A percentile compares a stretch with the other conserved stretches of the same genome.
These are phyloP conservation scores for Crucibulum parvulum DNA, from an alignment of 1,284 basidiomycete genomes.

Conservation along the genomic window DNA sequence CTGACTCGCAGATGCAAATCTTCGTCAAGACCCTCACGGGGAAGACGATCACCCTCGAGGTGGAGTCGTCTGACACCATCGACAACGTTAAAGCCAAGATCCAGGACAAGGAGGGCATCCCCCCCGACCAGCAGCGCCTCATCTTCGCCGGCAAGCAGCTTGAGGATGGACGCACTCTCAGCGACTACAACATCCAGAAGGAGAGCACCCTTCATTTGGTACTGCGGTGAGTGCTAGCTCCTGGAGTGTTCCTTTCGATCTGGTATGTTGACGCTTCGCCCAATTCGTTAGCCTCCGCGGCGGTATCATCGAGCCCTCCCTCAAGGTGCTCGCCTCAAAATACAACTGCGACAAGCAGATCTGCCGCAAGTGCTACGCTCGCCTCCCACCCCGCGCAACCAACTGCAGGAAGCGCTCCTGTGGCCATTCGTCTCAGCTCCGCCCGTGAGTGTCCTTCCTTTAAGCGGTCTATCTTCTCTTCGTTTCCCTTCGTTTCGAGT, in stretches of 20 bases:
- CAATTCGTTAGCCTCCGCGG: constrained; percentile 80
- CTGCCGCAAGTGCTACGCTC: constrained; percentile 99
- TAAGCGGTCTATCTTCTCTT: background rate
- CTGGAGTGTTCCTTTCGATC: background rate
- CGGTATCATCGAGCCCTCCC: constrained; percentile 98
- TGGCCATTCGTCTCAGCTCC: constrained; percentile 94
- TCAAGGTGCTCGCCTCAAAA: constrained; percentile 96
- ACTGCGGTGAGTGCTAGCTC: constrained; percentile 72
- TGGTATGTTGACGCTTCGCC: background rate
- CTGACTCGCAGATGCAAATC: constrained; percentile 76
- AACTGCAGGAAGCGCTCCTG: constrained; percentile 97
- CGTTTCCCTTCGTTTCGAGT: background rate
- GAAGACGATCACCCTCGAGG: constrained; percentile 99
- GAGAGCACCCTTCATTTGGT: constrained; percentile 98
- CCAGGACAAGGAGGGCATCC: constrained; percentile 95
- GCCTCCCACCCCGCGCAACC: constrained; percentile 98
- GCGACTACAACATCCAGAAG: constrained; percentile 99
- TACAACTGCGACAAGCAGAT: constrained; percentile 99
- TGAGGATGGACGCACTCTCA: constrained; percentile 94
- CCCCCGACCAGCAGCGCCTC: constrained; percentile 92
- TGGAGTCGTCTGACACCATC: constrained; percentile 95
- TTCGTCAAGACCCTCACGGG: constrained; percentile 97
- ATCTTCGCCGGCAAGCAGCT: constrained; percentile 98
- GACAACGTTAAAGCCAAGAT: constrained; percentile 94
- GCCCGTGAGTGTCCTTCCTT: constrained; percentile 70